phyloP scores from a whole-genome alignment of 106 monocot species.

The Vanilla planifolia region DNA sequence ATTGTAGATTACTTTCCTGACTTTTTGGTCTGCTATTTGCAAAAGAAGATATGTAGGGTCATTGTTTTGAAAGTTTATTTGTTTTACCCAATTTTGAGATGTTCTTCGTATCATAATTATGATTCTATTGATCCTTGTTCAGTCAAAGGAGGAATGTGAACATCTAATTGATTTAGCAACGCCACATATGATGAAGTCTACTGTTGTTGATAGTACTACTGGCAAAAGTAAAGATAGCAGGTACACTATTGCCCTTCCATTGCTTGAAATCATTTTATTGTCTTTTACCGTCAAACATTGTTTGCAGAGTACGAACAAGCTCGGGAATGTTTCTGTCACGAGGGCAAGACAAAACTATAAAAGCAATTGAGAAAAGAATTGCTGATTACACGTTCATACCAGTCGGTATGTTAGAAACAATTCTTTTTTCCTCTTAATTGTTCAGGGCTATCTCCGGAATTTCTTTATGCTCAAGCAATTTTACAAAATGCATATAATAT shows the following conservation, averaged over 20 bases:
- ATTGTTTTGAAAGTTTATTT: no score
- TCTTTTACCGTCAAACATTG: neutral
- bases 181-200: slow-evolving; percentile 25
- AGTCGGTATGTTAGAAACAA: slow-evolving; percentile 18
- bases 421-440: neutral
- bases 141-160: slow-evolving; percentile 35
- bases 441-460: no score
- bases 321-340: slow-evolving; percentile 33
- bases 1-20: no score
- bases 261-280: neutral
- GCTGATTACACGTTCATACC: slow-evolving; percentile 41
- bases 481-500: no score
- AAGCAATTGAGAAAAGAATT: slow-evolving; percentile 39
- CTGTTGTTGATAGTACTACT: slow-evolving; percentile 23
- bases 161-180: slow-evolving; percentile 31
- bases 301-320: slow-evolving; percentile 34
- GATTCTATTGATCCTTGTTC: no score
- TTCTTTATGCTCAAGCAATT: no score
- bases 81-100: no score
- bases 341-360: slow-evolving; percentile 21
- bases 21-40: no score
- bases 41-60: no score
- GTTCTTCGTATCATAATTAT: no score
- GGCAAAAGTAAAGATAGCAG: slow-evolving; percentile 26
- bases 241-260: slow-evolving; percentile 4